phyloP scores from a whole-genome alignment of 306 rosid genomes.

The Glycine tomentella region DNA sequence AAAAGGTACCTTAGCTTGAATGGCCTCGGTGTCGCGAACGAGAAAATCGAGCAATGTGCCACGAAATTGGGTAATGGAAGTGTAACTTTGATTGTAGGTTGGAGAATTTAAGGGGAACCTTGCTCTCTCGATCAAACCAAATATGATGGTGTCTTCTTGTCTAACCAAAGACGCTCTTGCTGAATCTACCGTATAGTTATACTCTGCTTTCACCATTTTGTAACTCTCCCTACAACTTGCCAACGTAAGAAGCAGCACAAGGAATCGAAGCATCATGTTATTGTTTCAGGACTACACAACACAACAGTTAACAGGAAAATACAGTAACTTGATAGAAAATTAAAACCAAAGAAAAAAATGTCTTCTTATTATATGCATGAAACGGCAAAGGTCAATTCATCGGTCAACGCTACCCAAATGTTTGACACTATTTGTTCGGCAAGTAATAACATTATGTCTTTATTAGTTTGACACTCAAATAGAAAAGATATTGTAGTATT shows the following conservation, averaged over 20 bases:
- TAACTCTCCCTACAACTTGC: conserved; percentile 13
- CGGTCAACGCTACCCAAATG: neutral
- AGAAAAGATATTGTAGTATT: neutral
- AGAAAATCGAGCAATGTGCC: conserved; percentile 61
- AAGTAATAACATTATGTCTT: neutral
- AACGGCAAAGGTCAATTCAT: conserved; percentile 5
- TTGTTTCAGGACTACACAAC: neutral
- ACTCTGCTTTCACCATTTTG: conserved; percentile 37
- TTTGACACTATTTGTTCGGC: neutral
- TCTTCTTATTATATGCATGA: neutral
- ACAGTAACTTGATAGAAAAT: too few species aligned
- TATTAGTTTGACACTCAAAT: neutral
- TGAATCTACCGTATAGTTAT: conserved; percentile 52
- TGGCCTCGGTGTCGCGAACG: conserved; percentile 58
- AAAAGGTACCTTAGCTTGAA: conserved; percentile 63
- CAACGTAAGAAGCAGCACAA: conserved; percentile 19
- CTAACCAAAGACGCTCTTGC: conserved; percentile 64
- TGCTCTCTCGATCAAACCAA: conserved; percentile 72
- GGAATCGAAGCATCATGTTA: conserved; percentile 30
- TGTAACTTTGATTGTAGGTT: conserved; percentile 47
- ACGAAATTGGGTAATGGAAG: conserved; percentile 42
- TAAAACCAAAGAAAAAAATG: neutral
- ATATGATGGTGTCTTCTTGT: conserved; percentile 77
- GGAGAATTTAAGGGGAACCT: conserved; percentile 62
- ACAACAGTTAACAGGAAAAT: neutral